Evolutionary conservation across 257 asterid species (phyloP).

Genomic region (Haberlea rhodopensis): DNA sequence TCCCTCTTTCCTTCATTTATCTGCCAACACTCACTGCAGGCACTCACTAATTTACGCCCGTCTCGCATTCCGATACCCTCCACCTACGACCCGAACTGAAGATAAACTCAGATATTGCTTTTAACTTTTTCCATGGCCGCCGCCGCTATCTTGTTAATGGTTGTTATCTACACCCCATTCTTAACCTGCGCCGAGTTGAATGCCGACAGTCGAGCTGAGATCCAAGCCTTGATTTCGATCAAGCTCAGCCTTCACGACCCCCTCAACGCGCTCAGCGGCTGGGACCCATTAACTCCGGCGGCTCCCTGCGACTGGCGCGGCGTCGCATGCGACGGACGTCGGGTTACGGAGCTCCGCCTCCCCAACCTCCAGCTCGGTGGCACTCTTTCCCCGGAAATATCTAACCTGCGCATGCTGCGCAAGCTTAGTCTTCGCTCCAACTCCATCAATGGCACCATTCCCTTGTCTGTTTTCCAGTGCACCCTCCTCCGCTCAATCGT

Average conservation of each 20-base stretch:
- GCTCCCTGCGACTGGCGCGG: constrained; percentile 88
- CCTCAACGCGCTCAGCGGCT: constrained; percentile 43
- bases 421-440: constrained; percentile 62
- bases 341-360: constrained; percentile 54
- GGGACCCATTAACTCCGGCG: constrained; percentile 49
- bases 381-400: constrained; percentile 40
- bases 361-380: constrained; percentile 57
- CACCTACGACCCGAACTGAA: background rate
- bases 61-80: background rate
- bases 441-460: constrained; percentile 48
- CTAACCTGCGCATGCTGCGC: constrained; percentile 55
- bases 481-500: constrained; percentile 44
- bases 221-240: constrained; percentile 45
- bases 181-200: constrained; percentile 23
- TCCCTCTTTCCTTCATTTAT: background rate
- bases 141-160: constrained; percentile 19
- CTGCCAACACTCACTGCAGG: background rate
- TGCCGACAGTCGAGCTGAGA: constrained; percentile 41
- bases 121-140: constrained; percentile 20
- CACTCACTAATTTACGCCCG: constrained; percentile 16
- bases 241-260: constrained; percentile 54
- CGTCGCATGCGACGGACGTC: constrained; percentile 36
- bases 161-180: constrained; percentile 20
- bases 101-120: too few relatives aligned
- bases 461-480: constrained; percentile 52